Percentiles rank a stretch among this genome's conserved stretches.
phyloP scores from a whole-genome alignment of 2,329 filamentous ascomycete species.

The Penicillium concentricum region DNA sequence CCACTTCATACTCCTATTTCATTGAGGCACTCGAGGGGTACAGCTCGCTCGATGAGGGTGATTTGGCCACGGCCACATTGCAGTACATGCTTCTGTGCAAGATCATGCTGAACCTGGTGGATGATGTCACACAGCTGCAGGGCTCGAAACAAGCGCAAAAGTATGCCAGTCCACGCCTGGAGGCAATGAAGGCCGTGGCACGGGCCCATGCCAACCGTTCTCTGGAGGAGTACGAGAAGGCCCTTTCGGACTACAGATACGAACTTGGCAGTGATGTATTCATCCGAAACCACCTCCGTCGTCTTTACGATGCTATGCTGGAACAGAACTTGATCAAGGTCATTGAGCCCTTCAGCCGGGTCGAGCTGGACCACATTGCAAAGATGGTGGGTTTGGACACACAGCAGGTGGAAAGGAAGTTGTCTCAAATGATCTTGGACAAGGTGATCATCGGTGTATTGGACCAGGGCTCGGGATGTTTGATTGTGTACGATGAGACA shows the following conservation, averaged over 20 bases:
- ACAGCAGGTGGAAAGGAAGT: slow-evolving; percentile 94
- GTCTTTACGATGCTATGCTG: slow-evolving; percentile 96
- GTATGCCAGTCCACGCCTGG: slow-evolving; percentile 91
- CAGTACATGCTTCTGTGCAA: slow-evolving; percentile 99
- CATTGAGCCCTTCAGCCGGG: slow-evolving; percentile 95
- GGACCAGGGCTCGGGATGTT: slow-evolving; percentile 94
- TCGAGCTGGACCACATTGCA: slow-evolving; percentile 95
- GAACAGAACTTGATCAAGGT: slow-evolving; percentile 99
- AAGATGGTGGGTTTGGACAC: slow-evolving; percentile 97
- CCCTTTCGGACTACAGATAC: slow-evolving; percentile 84
- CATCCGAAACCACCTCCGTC: slow-evolving; percentile 93
- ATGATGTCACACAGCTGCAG: slow-evolving; percentile 95
- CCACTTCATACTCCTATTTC: slow-evolving; percentile 97
- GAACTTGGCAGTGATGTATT: slow-evolving; percentile 94
- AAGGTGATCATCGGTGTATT: slow-evolving; percentile 97
- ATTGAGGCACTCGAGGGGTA: slow-evolving; percentile 98
- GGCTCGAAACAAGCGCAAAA: slow-evolving; percentile 94
- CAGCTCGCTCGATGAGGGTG: slow-evolving; percentile 82
- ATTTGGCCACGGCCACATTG: slow-evolving; percentile 90
- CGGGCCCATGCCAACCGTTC: slow-evolving; percentile 93
- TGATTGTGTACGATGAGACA: slow-evolving; percentile 96
- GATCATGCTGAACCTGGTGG: slow-evolving; percentile 96
- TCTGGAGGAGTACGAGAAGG: slow-evolving; percentile 94
- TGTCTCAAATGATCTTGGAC: slow-evolving; percentile 99
- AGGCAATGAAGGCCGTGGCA: slow-evolving; percentile 98